These are phyloP conservation scores for Candolleomyces efflorescens DNA, from an alignment of 768 basidiomycete genomes.

Conservation along the genomic window DNA sequence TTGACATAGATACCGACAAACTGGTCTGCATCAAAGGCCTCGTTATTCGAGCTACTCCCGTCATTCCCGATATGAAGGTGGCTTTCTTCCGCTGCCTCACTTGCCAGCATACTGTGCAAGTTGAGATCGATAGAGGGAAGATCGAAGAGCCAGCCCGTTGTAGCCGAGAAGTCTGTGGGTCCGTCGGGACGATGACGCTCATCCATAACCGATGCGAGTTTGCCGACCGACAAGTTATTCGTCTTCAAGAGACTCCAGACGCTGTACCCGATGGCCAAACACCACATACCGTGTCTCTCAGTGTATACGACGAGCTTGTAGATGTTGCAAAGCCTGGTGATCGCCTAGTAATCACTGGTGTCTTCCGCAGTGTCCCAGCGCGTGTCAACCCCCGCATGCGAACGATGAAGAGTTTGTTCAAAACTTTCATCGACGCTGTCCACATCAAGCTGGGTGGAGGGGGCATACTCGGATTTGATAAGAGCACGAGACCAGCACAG, in stretches of 20 bases:
- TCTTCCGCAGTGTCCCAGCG: slow-evolving; percentile 95
- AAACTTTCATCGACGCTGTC: slow-evolving; percentile 95
- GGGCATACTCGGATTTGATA: slow-evolving; percentile 71
- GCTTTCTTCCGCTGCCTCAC: slow-evolving; percentile 98
- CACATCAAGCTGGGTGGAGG: slow-evolving; percentile 80
- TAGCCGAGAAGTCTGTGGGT: slow-evolving; percentile 88
- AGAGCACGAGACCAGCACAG: slow-evolving; percentile 66
- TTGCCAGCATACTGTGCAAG: slow-evolving; percentile 95
- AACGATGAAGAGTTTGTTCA: slow-evolving; percentile 92
- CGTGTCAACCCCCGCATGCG: slow-evolving; percentile 90
- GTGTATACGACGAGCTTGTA: slow-evolving; percentile 98
- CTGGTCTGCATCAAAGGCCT: slow-evolving; percentile 94
- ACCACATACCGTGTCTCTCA: slow-evolving; percentile 93
- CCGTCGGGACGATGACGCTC: slow-evolving; percentile 87
- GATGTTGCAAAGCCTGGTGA: slow-evolving; percentile 97
- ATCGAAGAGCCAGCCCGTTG: slow-evolving; percentile 91
- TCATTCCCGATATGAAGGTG: slow-evolving; percentile 98
- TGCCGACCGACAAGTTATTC: slow-evolving; percentile 91
- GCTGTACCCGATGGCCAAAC: slow-evolving; percentile 98
- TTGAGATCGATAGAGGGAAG: slow-evolving; percentile 96
- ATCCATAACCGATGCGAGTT: slow-evolving; percentile 98
- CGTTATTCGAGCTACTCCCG: slow-evolving; percentile 94
- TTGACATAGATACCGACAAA: slow-evolving; percentile 86
- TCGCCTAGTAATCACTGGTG: slow-evolving; percentile 83
- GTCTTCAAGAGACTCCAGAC: slow-evolving; percentile 96